Percentiles rank a stretch among this genome's conserved stretches.
phyloP scores from a whole-genome alignment of 2,329 filamentous ascomycete genomes.

The Aspergillus pseudoterreus region DNA sequence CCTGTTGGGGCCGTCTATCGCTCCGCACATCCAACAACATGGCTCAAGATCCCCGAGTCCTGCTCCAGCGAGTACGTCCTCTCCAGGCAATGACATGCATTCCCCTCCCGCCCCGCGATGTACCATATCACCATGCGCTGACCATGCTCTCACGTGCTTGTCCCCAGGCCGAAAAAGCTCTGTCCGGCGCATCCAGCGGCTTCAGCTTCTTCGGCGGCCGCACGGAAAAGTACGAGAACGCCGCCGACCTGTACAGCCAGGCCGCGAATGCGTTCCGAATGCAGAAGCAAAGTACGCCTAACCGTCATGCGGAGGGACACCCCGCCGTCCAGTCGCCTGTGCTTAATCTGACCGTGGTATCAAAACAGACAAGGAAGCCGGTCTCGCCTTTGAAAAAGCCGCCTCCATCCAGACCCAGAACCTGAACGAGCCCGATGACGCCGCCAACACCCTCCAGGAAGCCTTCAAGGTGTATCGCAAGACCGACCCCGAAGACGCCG shows the following conservation, averaged over 20 bases:
- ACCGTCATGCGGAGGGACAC: conserved; percentile 4
- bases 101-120: conserved; percentile 10
- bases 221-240: conserved; percentile 84
- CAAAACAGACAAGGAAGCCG: conserved; percentile 71
- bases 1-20: not conserved
- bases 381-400: conserved; percentile 79
- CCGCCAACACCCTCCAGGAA: conserved; percentile 81
- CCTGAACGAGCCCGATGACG: conserved; percentile 88
- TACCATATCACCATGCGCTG: conserved; percentile 27
- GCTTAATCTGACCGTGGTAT: not conserved
- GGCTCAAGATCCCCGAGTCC: conserved; percentile 72
- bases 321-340: not conserved
- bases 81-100: not conserved
- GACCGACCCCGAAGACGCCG: conserved; percentile 77
- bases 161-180: conserved; percentile 77
- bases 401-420: conserved; percentile 75
- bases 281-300: conserved; percentile 69
- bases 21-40: conserved; percentile 46
- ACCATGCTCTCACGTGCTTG: conserved; percentile 17
- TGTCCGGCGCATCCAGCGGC: conserved; percentile 69
- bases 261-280: conserved; percentile 90
- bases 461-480: conserved; percentile 95
- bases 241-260: conserved; percentile 80
- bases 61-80: conserved; percentile 68
- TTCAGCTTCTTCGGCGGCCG: conserved; percentile 87